Conservation (phyloP, 129 eudicot genomes). For the Chrysanthemum makinoi region DNA sequence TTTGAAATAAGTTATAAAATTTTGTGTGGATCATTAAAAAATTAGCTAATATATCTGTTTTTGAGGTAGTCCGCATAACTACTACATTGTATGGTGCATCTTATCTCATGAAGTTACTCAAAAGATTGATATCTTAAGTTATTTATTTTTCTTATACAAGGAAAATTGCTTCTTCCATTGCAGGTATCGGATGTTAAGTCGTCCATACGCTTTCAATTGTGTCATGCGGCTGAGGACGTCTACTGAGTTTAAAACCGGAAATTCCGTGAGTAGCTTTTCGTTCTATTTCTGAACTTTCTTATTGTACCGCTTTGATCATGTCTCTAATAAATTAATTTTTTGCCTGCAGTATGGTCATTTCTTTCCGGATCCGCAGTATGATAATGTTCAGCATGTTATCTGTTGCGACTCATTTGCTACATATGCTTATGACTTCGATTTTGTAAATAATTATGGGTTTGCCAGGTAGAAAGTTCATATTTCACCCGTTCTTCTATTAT, state of each 20-base stretch:
- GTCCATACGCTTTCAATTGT: slow-evolving; percentile 93
- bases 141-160: not conserved
- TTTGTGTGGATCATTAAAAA: not conserved
- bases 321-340: slow-evolving; percentile 15
- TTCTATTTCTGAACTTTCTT: not conserved
- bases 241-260: slow-evolving; percentile 76
- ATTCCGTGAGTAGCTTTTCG: slow-evolving; percentile 58
- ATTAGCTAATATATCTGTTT: not conserved
- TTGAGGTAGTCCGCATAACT: too few species aligned
- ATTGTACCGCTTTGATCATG: slow-evolving; percentile 9
- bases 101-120: not conserved
- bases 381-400: slow-evolving; percentile 92
- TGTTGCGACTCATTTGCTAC: slow-evolving; percentile 98
- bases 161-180: slow-evolving; percentile 8
- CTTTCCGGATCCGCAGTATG: slow-evolving; percentile 98
- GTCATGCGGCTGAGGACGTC: slow-evolving; percentile 86
- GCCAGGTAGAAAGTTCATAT: slow-evolving; percentile 51
- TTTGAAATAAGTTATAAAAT: slow-evolving; percentile 7
- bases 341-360: slow-evolving; percentile 93
- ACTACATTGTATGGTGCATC: not conserved
- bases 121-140: not conserved
- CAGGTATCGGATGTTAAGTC: slow-evolving; percentile 99
- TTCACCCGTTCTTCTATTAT: not conserved
- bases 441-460: slow-evolving; percentile 68
- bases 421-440: slow-evolving; percentile 94